A percentile compares a stretch with the other conserved stretches of the same genome.
Conservation (phyloP, 2,329 filamentous ascomycete species). For the Periconia digitata region DNA sequence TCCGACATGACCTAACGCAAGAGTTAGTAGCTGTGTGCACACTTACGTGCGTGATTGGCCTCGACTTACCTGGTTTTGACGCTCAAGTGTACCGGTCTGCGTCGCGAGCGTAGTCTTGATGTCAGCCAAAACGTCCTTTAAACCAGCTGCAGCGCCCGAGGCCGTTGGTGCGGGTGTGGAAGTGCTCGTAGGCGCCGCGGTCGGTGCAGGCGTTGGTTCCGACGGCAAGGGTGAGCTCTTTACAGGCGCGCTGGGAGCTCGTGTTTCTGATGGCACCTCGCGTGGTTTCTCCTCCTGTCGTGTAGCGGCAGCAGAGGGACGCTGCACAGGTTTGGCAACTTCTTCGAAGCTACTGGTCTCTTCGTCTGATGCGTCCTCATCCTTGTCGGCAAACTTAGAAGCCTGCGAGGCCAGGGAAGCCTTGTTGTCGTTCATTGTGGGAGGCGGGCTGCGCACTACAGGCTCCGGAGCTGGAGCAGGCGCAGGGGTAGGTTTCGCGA, state of each 20-base stretch:
- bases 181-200: constrained; percentile 40
- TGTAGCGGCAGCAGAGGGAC: constrained; percentile 45
- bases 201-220: constrained; percentile 42
- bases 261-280: constrained; percentile 39
- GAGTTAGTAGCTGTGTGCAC: background rate
- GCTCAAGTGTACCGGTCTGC: constrained; percentile 57
- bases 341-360: constrained; percentile 86
- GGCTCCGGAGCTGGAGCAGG: constrained; percentile 56
- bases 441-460: constrained; percentile 57
- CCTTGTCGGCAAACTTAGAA: constrained; percentile 72
- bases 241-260: constrained; percentile 33
- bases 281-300: constrained; percentile 45
- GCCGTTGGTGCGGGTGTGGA: constrained; percentile 30
- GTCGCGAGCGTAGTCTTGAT: constrained; percentile 77
- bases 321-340: constrained; percentile 72
- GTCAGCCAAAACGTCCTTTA: constrained; percentile 69
- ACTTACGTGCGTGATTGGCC: background rate
- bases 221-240: constrained; percentile 41
- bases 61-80: constrained; percentile 11
- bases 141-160: constrained; percentile 51
- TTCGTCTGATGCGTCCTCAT: constrained; percentile 61
- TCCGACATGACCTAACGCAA: constrained; percentile 65
- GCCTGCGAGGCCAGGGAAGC: constrained; percentile 83
- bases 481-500: constrained; percentile 46
- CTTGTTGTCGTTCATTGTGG: constrained; percentile 81